Base-by-base conservation (phyloP, 768 basidiomycete genomes). In the Tricholoma terreum region DNA sequence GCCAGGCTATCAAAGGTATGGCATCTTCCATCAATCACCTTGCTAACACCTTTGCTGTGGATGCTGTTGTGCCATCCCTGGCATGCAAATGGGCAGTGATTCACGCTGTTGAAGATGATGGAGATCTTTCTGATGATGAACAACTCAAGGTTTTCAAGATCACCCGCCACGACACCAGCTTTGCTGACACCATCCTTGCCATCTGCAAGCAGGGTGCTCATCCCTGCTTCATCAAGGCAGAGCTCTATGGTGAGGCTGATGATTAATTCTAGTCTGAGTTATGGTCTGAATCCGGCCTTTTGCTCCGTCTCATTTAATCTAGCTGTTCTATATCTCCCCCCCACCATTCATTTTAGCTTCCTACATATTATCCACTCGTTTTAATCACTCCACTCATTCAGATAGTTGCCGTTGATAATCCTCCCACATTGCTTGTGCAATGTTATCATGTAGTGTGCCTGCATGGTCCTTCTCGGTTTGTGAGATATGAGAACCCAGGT, bases 381-480 rank as follows among this genome's bases (percentile, higher is more conserved):
- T 36, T 45, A 42, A 21, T 45, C 35, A 12, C 5, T 46, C 33
- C 40, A n/a, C n/a, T 46, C 8, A 9, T 33, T 55, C 27, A 0
- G 15, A 9, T 55, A 17, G 14, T 40, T 42, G 22, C 6, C 24
- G 6, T 43, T 62, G 59, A 53, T 67, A 67, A 31, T 63, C 58
- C 6, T 60, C 56, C 68, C 68, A 71, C 65, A 70, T 70, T 6
- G 9, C 51, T 38, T 59, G 22, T 9, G 66, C 67, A 60, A 71
- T 68, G 17, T 17, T 24, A 64, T 70, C 66, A 14, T 64, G 34
- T 33, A 9, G 15, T 42, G 31, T 31, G 34, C 46, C 52, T 57
- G 66, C 69, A 12, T 59, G 24, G 14, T 56, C 30, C 33, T 62
- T 63, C 54, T 71, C 67, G 27, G 54, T 60, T 19, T 27, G 42